Evolutionary conservation across 2,329 filamentous ascomycete genomes (phyloP).

Genomic region (Ceratocystis diversiconidia): DNA sequence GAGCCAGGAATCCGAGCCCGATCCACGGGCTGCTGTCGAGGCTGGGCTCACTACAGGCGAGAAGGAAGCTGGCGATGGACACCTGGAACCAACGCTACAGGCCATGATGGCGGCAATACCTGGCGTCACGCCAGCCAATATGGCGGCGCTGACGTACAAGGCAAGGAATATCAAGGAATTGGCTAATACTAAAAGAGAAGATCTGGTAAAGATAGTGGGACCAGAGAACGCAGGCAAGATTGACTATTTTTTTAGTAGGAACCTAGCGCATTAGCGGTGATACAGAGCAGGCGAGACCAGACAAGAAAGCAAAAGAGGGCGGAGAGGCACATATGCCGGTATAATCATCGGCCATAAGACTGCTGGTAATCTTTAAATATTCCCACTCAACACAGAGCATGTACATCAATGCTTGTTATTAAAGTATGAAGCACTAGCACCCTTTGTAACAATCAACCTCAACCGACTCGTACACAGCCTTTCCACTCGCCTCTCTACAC

Average conservation of each 20-base stretch:
- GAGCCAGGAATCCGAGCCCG: conserved; percentile 75
- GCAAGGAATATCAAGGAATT: conserved; percentile 67
- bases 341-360: too few species aligned
- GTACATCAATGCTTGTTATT: too few species aligned
- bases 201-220: conserved; percentile 62
- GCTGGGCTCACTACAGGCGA: conserved; percentile 53
- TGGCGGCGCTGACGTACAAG: conserved; percentile 56
- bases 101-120: conserved; percentile 52
- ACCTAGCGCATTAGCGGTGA: conserved; percentile 21
- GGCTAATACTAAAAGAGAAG: conserved; percentile 67
- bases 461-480: too few species aligned
- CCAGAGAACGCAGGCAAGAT: conserved; percentile 64
- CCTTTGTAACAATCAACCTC: too few species aligned
- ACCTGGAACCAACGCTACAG: conserved; percentile 23
- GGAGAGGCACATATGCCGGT: too few species aligned
- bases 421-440: too few species aligned
- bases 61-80: conserved; percentile 22
- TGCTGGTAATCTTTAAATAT: too few species aligned
- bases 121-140: conserved; percentile 66
- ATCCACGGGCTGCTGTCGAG: conserved; percentile 73
- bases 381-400: too few species aligned
- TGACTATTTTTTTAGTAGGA: conserved; percentile 61
- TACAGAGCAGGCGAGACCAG: neutral
- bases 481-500: conserved; percentile 30
- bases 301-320: too few species aligned